phyloP scores from a whole-genome alignment of 1,139 yeast species.

The Debaryomycetaceae sp. region DNA sequence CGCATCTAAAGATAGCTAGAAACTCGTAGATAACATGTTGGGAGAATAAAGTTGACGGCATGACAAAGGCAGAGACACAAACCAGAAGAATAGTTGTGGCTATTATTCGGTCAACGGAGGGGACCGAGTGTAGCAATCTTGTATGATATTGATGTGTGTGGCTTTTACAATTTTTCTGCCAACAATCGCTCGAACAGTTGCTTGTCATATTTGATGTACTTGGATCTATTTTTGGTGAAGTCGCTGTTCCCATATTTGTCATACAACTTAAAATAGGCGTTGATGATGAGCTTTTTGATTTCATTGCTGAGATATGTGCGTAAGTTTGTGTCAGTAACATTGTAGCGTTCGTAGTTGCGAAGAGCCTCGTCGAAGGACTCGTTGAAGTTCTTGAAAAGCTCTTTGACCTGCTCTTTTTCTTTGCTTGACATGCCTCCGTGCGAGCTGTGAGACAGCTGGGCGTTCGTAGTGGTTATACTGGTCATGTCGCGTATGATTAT shows the following conservation, averaged over 20 bases:
- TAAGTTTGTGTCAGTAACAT: constrained; percentile 64
- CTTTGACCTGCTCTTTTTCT: constrained; percentile 82
- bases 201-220: constrained; percentile 73
- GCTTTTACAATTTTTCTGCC: constrained; percentile 26
- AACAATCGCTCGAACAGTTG: constrained; percentile 51
- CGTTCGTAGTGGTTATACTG: constrained; percentile 41
- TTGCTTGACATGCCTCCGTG: constrained; percentile 45
- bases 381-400: constrained; percentile 77
- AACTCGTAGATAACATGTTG: too few species aligned
- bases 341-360: constrained; percentile 58
- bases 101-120: too few species aligned
- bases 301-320: constrained; percentile 61
- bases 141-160: neutral
- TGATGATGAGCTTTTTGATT: constrained; percentile 66
- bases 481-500: constrained; percentile 70
- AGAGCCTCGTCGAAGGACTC: constrained; percentile 77
- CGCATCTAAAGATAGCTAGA: too few species aligned
- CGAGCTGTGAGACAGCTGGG: constrained; percentile 12
- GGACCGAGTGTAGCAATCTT: neutral
- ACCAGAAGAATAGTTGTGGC: neutral
- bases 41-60: too few species aligned
- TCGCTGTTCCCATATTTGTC: constrained; percentile 71
- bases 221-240: constrained; percentile 66
- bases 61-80: neutral
- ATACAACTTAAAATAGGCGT: constrained; percentile 80